Base-by-base conservation (phyloP, 306 rosid genomes). In the Boehmeria nivea region DNA sequence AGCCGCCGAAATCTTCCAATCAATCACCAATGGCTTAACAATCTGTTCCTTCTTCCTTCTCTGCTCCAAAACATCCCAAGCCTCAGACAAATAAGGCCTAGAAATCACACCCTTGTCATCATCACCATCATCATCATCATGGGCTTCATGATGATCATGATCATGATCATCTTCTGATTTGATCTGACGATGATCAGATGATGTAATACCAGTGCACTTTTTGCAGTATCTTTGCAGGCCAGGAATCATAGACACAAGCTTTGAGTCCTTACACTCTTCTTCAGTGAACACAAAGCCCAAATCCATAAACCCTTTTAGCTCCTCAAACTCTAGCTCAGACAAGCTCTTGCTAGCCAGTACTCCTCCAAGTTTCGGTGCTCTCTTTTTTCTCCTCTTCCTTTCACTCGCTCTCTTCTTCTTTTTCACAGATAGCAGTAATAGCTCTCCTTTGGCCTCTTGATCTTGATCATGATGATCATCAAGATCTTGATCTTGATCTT, bases 221-320 rank as follows among this genome's bases (percentile, higher is more conserved):
- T 50, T 43, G 85, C 76, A 1, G 18, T 76, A 51, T 40, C 91
- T 80, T 17, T 85, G 97, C 56, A 85, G 55, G 33, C 86, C 93
- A 34, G 93, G 93, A 58, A 89, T 70, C 52, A 85, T 69, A 3
- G 95, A 78, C 36, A 61, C 95, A 72, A 89, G 60, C 4, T 13
- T 67, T 21, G 77, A 76, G 25, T 74, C 79, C 60, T 39, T 54
- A 12, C 58, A 78, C 43, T 81, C 95, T 44, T 85, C 83, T 57
- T 85, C 87, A 8, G 85, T 74, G 34, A 89, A 89, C 33, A 72
- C 89, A 62, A 76, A 89, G n/a, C 97, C 97, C 72, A 89, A 64
- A 85, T 89, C 97, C 89, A 83, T 85, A 67, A 89, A 83, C 57
- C 95, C 93, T 56, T 89, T 89, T 0, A 85, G 76, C 57, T 89